Conservation (phyloP, 208 protist genomes). For the Trypanosomatidae sp. region DNA sequence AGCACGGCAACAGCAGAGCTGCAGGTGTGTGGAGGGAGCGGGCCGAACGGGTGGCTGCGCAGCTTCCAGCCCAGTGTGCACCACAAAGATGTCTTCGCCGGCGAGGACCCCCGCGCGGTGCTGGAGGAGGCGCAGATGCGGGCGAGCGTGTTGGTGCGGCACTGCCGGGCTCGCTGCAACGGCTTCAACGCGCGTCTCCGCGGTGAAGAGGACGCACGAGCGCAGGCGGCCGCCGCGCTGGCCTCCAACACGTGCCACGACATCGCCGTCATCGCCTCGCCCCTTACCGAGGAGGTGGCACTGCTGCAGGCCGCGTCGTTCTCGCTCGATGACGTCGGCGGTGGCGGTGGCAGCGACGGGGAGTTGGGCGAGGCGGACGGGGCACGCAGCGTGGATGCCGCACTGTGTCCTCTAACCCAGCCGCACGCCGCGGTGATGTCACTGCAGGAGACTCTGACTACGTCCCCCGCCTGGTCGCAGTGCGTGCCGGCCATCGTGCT, state of each 20-base stretch:
- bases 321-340: too few relatives aligned
- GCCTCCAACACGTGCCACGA: constrained; percentile 23
- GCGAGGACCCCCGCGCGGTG: constrained; percentile 44
- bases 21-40: constrained; percentile 61
- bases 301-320: constrained; percentile 46
- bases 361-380: background rate
- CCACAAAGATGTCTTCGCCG: constrained; percentile 36
- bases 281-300: constrained; percentile 40
- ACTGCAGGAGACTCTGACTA: background rate
- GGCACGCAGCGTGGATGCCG: constrained; percentile 28
- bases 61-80: constrained; percentile 49
- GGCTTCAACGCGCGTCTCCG: too few relatives aligned
- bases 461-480: constrained; percentile 13
- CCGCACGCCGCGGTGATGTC: constrained; percentile 19
- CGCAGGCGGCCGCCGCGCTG: constrained; percentile 36
- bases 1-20: constrained; percentile 11
- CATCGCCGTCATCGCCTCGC: constrained; percentile 47
- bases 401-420: constrained; percentile 29
- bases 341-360: background rate
- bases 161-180: constrained; percentile 51
- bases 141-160: constrained; percentile 71
- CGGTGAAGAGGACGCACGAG: too few relatives aligned
- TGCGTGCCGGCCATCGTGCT: constrained; percentile 34
- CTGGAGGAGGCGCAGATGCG: constrained; percentile 86
- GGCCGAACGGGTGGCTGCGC: constrained; percentile 66